Base-by-base conservation (phyloP, 805 yeast species). In the Candida endomychidarum region DNA sequence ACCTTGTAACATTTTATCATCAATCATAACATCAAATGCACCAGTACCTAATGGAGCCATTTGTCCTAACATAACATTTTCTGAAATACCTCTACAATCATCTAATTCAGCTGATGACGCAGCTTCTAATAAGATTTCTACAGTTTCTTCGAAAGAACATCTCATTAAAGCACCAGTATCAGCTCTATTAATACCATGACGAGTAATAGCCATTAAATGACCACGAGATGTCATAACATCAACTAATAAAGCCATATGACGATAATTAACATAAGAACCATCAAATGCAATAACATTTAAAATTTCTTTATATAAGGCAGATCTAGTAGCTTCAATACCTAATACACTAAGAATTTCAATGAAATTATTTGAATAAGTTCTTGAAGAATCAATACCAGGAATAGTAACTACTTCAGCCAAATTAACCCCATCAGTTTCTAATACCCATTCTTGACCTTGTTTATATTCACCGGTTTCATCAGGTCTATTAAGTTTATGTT, bases 111-210 rank as follows among this genome's bases (percentile, higher is more conserved):
- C 99, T 30, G 95, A 80, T 4, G 98, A 96, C 63, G 96, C 99
- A 14, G 99, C 99, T 58, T 93, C 99, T 54, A 93, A 79, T 61
- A 93, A 70, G 57, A 93, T 93, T 69, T 93, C 99, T 29, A 93
- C 99, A 6, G 99, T 93, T 66, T 93, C 99, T 70, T 93, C 99
- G 72, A 93, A 93, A 30, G 99, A 91, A 73, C 97, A 93, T 68
- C 99, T 81, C 99, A 93, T 93, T 59, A 93, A 76, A 2, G 99
- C 99, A 68, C 99, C 99, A 21, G 99, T 93, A 51, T 93, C 96
- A 26, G 96, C 86, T 70, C 99, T 83, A 67, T 93, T 93, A 67
- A 93, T 91, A 78, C 99, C 99, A 61, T 93, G 99, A 78, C 99
- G 95, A 31, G 98, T 91, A 56, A 93, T 90, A 28, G 99, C 98